These are phyloP conservation scores for Leishmania guyanensis DNA, from an alignment of 208 protist genomes.

Conservation along the genomic window DNA sequence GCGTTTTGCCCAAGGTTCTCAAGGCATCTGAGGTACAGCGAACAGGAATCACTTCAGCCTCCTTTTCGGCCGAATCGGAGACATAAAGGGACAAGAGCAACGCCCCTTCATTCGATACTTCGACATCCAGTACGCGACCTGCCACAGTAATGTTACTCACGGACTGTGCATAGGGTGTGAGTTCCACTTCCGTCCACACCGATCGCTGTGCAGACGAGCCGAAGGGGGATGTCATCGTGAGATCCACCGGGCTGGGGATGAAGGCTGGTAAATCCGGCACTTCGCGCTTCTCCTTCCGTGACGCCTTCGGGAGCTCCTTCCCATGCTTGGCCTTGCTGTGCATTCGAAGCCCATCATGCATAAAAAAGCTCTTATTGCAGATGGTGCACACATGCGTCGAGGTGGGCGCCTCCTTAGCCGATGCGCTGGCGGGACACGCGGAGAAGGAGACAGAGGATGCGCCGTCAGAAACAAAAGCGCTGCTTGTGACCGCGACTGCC, in stretches of 20 bases:
- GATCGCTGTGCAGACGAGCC: slow-evolving; percentile 25
- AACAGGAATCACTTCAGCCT: slow-evolving; percentile 62
- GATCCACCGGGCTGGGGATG: slow-evolving; percentile 88
- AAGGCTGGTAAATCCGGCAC: slow-evolving; percentile 68
- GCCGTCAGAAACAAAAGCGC: slow-evolving; percentile 1
- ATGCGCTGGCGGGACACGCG: not conserved
- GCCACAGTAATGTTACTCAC: slow-evolving; percentile 77
- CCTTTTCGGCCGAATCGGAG: slow-evolving; percentile 19
- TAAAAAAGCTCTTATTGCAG: slow-evolving; percentile 71
- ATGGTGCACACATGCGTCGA: slow-evolving; percentile 52
- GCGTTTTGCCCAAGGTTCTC: slow-evolving; percentile 7
- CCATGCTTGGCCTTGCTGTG: slow-evolving; percentile 85
- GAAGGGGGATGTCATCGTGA: slow-evolving; percentile 84
- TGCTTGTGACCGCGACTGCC: not conserved
- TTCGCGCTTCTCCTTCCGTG: slow-evolving; percentile 7
- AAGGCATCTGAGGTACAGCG: slow-evolving; percentile 40
- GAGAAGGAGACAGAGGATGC: not conserved
- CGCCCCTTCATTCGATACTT: slow-evolving; percentile 24
- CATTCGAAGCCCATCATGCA: slow-evolving; percentile 68
- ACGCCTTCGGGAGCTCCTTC: slow-evolving; percentile 40
- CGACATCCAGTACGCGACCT: slow-evolving; percentile 49
- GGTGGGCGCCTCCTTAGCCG: slow-evolving; percentile 14
- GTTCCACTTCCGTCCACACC: slow-evolving; percentile 72
- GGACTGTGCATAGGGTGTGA: slow-evolving; percentile 68
- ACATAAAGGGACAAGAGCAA: slow-evolving; percentile 66